Percentiles rank a stretch among this genome's conserved stretches.
These are phyloP conservation scores for Tricholoma flavovirens DNA, from an alignment of 768 basidiomycete species.

Conservation along the genomic window DNA sequence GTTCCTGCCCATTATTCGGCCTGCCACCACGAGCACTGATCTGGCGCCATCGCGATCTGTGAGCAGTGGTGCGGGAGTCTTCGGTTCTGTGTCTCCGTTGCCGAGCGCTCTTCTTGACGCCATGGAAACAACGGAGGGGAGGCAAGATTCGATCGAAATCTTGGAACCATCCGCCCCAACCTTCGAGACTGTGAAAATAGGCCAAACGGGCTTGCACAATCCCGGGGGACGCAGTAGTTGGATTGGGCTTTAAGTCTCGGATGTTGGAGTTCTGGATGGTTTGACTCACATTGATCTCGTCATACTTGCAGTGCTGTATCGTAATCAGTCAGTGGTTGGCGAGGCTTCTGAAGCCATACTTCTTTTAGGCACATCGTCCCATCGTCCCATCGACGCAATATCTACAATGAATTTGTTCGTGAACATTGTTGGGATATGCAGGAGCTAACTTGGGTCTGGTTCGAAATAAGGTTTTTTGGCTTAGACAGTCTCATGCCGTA, in stretches of 20 bases:
- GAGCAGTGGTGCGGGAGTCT: not conserved
- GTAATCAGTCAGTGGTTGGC: too few species aligned
- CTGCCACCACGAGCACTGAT: constrained; percentile 29
- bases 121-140: constrained; percentile 31
- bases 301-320: too few species aligned
- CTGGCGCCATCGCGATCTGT: constrained; percentile 14
- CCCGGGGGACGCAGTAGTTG: constrained; percentile 86
- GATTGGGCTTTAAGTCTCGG: constrained; percentile 61
- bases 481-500: too few species aligned
- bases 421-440: too few species aligned
- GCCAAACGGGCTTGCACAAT: constrained; percentile 91
- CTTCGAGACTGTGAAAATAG: constrained; percentile 75
- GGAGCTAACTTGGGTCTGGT: too few species aligned
- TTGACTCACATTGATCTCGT: not conserved
- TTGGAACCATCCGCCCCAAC: constrained; percentile 13
- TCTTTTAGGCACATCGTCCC: not conserved
- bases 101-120: constrained; percentile 75
- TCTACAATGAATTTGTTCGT: too few species aligned
- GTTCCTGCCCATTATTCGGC: constrained; percentile 57
- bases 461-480: too few species aligned
- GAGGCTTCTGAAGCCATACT: not conserved
- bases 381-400: too few species aligned
- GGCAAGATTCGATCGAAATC: constrained; percentile 7
- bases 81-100: constrained; percentile 15
- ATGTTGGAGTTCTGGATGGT: not conserved